Percentiles rank a stretch among this genome's conserved stretches.
Conservation (phyloP, 2,329 filamentous ascomycete genomes). For the Xylariaceae sp. region DNA sequence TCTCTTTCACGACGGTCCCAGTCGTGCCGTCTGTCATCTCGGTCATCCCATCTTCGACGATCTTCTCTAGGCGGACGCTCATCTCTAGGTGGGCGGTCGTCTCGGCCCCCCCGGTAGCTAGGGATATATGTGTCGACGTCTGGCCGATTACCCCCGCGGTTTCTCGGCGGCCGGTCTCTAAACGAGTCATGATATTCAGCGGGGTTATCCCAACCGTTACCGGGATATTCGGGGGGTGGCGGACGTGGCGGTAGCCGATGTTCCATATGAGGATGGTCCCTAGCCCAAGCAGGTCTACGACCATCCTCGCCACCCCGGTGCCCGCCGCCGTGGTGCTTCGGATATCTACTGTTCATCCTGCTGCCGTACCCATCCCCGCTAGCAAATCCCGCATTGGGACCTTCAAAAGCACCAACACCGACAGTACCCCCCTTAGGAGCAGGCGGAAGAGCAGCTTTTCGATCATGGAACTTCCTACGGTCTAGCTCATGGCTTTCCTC, state of each 20-base stretch:
- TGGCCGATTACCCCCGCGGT: slow-evolving; percentile 34
- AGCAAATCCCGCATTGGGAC: slow-evolving; percentile 55
- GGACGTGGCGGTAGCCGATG: slow-evolving; percentile 53
- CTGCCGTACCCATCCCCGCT: slow-evolving; percentile 56
- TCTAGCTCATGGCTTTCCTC: slow-evolving; percentile 98
- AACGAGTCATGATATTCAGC: slow-evolving; percentile 48
- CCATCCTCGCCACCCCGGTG: slow-evolving; percentile 43
- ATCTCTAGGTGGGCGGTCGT: slow-evolving; percentile 41
- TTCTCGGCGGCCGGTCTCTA: slow-evolving; percentile 42
- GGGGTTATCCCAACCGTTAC: slow-evolving; percentile 40
- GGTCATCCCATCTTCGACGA: slow-evolving; percentile 39
- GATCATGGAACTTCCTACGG: slow-evolving; percentile 83
- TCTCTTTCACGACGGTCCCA: slow-evolving; percentile 43
- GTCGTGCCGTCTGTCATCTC: slow-evolving; percentile 43
- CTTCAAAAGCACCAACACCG: slow-evolving; percentile 65
- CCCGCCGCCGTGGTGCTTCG: slow-evolving; percentile 40
- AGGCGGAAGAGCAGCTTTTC: slow-evolving; percentile 81
- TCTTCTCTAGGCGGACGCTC: slow-evolving; percentile 45
- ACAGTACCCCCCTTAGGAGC: slow-evolving; percentile 91
- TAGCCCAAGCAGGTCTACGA: slow-evolving; percentile 57
- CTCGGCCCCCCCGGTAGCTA: slow-evolving; percentile 44
- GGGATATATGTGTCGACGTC: slow-evolving; percentile 57
- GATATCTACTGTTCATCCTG: slow-evolving; percentile 53
- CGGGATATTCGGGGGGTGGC: slow-evolving; percentile 47
- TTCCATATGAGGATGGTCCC: slow-evolving; percentile 45